Evolutionary conservation across 2,329 filamentous ascomycete species (phyloP).

Genomic region (Helicocarpus griseus): DNA sequence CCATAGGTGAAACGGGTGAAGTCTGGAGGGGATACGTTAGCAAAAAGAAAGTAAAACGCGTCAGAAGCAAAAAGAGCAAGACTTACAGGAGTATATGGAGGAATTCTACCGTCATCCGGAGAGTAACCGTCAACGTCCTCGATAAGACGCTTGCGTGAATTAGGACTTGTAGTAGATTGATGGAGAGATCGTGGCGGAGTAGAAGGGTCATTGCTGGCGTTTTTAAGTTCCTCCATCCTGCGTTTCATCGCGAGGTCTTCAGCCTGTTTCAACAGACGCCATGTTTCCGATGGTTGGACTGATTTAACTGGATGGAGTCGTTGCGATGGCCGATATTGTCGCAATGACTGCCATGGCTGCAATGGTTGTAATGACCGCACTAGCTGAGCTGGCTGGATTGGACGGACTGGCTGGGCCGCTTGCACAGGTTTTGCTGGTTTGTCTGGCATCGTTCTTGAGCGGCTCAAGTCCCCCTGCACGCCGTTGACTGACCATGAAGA

Average conservation of each 20-base stretch:
- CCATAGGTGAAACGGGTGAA: neutral
- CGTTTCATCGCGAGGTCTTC: neutral
- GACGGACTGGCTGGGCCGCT: too few relatives aligned
- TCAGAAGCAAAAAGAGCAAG: neutral
- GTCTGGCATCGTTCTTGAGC: too few relatives aligned
- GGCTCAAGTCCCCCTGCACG: too few relatives aligned
- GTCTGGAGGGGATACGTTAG: neutral
- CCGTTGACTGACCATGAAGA: neutral
- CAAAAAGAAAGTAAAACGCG: neutral
- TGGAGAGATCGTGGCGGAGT: neutral
- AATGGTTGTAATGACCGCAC: too few relatives aligned
- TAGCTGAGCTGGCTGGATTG: too few relatives aligned
- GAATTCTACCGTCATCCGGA: neutral
- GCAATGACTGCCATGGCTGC: too few relatives aligned
- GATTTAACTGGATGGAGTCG: too few relatives aligned
- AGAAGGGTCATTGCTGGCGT: neutral
- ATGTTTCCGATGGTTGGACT: neutral
- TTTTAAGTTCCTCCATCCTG: neutral
- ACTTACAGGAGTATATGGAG: neutral
- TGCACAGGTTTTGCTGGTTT: too few relatives aligned
- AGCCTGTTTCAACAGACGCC: neutral
- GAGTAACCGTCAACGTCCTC: neutral
- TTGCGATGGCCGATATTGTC: too few relatives aligned
- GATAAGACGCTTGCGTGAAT: neutral
- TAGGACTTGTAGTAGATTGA: neutral